Percentiles rank a stretch among this genome's conserved stretches.
Evolutionary conservation across 176 grass and related monocot species (phyloP).

Genomic region (Oryza glumipatula): DNA sequence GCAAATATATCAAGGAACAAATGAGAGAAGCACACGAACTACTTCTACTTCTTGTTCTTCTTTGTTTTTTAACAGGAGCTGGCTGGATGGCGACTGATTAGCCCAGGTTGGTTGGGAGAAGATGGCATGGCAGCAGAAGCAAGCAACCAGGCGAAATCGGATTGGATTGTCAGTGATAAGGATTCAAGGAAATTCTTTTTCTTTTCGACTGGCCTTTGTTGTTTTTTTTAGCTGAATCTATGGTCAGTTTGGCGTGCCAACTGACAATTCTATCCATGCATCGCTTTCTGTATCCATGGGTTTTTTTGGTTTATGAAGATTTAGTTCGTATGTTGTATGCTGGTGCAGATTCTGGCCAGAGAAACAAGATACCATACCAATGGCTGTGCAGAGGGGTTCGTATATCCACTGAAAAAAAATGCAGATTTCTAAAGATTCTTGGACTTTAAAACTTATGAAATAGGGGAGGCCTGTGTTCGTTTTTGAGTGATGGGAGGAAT

Average conservation of each 20-base stretch:
- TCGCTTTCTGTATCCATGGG: not conserved
- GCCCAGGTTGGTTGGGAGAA: not conserved
- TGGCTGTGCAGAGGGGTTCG: not conserved
- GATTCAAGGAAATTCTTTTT: not conserved
- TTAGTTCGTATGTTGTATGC: not conserved
- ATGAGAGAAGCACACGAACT: not conserved
- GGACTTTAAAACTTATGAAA: not conserved
- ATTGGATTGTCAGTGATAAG: not conserved
- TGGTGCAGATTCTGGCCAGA: not conserved
- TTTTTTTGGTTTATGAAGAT: not conserved
- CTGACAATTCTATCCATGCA: not conserved
- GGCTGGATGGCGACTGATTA: not conserved
- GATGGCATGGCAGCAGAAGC: not conserved
- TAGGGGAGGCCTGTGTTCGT: not conserved
- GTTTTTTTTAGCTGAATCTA: not conserved
- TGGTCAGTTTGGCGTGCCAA: not conserved
- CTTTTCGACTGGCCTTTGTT: not conserved
- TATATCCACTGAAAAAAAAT: not conserved
- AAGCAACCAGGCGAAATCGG: slow-evolving; percentile 1
- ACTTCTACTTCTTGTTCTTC: not conserved
- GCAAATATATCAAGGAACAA: not conserved
- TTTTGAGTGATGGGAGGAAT: not conserved
- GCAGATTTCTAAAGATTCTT: not conserved
- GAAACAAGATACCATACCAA: not conserved
- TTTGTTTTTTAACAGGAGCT: not conserved